These are phyloP conservation scores for Fusarium citri DNA, from an alignment of 2,329 filamentous ascomycete species.

Conservation along the genomic window DNA sequence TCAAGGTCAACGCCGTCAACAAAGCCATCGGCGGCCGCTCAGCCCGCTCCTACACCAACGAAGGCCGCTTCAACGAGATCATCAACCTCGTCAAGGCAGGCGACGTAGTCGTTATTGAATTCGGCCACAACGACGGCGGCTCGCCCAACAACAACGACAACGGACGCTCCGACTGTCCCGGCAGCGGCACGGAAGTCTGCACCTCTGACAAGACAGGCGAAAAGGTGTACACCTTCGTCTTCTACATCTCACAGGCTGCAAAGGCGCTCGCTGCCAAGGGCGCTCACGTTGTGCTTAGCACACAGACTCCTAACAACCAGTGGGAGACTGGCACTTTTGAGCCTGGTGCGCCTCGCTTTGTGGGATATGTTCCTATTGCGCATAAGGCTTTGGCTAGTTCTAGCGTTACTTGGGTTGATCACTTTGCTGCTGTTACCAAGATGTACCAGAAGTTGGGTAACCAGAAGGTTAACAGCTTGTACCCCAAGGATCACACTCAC, in stretches of 20 bases:
- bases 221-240: slow-evolving; percentile 70
- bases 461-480: slow-evolving; percentile 63
- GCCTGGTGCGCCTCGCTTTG: slow-evolving; percentile 64
- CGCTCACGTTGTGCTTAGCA: slow-evolving; percentile 69
- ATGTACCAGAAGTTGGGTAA: slow-evolving; percentile 64
- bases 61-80: slow-evolving; percentile 72
- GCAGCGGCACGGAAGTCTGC: slow-evolving; percentile 65
- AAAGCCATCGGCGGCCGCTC: slow-evolving; percentile 74
- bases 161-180: slow-evolving; percentile 69
- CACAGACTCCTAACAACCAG: slow-evolving; percentile 67
- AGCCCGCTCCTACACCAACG: slow-evolving; percentile 73
- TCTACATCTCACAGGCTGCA: slow-evolving; percentile 69
- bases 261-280: slow-evolving; percentile 66
- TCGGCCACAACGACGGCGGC: slow-evolving; percentile 79
- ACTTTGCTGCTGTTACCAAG: slow-evolving; percentile 68
- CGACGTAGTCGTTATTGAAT: slow-evolving; percentile 77
- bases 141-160: slow-evolving; percentile 66
- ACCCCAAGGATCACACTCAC: slow-evolving; percentile 72
- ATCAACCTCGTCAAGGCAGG: slow-evolving; percentile 63
- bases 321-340: slow-evolving; percentile 68
- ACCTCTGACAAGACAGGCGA: slow-evolving; percentile 50
- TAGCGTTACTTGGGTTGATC: slow-evolving; percentile 68
- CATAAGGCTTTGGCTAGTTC: slow-evolving; percentile 50
- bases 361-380: slow-evolving; percentile 63
- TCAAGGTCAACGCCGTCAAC: slow-evolving; percentile 64